phyloP scores from a whole-genome alignment of 2,329 filamentous ascomycete genomes.

The Talaromyces sp. region DNA sequence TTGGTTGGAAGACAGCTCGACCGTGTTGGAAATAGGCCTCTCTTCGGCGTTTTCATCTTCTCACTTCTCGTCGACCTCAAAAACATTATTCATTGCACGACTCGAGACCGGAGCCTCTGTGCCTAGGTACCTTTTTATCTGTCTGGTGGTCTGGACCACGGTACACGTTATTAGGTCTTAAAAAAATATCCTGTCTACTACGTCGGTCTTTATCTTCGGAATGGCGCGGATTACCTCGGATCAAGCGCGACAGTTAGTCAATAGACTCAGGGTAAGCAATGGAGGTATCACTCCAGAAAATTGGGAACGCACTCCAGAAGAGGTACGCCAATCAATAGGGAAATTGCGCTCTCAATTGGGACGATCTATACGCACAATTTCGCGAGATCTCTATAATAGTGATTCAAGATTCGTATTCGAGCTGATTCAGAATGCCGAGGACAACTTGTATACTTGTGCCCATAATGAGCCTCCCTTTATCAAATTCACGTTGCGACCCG shows the following conservation, averaged over 20 bases:
- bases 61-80: too few relatives aligned
- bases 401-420: slow-evolving; percentile 26
- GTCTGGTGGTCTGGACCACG: too few relatives aligned
- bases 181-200: background rate
- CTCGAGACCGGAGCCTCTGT: too few relatives aligned
- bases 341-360: background rate
- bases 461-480: slow-evolving; percentile 17
- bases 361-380: background rate
- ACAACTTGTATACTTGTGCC: slow-evolving; percentile 28
- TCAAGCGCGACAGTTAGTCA: background rate
- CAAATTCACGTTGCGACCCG: background rate
- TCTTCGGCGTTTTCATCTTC: too few relatives aligned
- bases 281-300: slow-evolving; percentile 2
- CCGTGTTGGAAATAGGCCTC: too few relatives aligned
- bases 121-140: too few relatives aligned
- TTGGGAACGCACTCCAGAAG: background rate
- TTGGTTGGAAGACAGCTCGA: too few relatives aligned
- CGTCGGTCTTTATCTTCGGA: background rate
- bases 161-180: background rate
- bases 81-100: too few relatives aligned
- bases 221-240: background rate
- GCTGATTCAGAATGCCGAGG: slow-evolving; percentile 42
- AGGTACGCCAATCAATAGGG: background rate
- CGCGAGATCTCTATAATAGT: background rate
- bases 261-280: background rate